Base-by-base conservation (phyloP, 106 monocot species). In the Alisma plantagoaquatica region DNA sequence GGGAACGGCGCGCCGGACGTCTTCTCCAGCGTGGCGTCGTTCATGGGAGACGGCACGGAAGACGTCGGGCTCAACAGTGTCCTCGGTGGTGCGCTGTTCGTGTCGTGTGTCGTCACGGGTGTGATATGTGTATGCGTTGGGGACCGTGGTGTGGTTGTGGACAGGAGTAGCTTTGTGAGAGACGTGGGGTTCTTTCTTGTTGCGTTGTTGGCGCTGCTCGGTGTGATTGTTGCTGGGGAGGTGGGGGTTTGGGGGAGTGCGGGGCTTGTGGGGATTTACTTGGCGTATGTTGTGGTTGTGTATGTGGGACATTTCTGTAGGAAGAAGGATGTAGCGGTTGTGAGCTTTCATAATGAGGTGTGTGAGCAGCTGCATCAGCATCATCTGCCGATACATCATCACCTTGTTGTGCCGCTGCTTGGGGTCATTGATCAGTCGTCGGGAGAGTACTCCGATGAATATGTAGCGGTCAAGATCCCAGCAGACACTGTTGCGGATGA, bases 1-100 rank as follows among this genome's bases (percentile, higher is more conserved):
- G 96, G 96, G 11, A 98, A 98, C 58, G 96, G 96, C 2, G 89
- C 96, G 21, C 96, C 96, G 2, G 89, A 98, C 64, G 96, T 98
- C 23, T 98, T 98, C 41, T 73, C 84, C 1, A 98, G 89, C 53
- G 85, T 90, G 21, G 96, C 89, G 0, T 83, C 96, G 1, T 89
- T 90, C 43, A 46, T 98, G 16, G 89, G 96, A 1, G 73, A 59
- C 2, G 85, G 71, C 5, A 71, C 75, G 31, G 82, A 89, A 3
- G 89, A 98, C 19, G 89, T 98, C 23, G 96, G 89, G 46, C 56
- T 98, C 24, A 98, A 98, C 29, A 82, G 89, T 31, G 96, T 98
- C 27, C 52, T 98, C 35, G 96, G 89, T 21, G 96, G 96, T 4
- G 89, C 96, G 4, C 74, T 98, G 28, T 98, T 98, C 38, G 89